Conservation (phyloP, 116 monocot species). For the Zostera marina region DNA sequence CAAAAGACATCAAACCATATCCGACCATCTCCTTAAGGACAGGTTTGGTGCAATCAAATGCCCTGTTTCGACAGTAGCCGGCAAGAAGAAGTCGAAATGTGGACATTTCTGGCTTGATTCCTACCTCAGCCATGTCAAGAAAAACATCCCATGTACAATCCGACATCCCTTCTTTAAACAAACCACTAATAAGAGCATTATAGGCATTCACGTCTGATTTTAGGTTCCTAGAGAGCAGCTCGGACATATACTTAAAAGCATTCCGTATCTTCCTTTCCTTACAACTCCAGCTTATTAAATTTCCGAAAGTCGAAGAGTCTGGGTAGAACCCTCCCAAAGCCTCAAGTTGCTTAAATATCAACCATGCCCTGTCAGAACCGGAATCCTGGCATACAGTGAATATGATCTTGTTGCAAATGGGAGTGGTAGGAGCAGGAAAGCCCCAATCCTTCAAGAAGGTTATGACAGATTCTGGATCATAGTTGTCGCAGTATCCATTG, state of each 20-base stretch:
- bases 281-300: conserved; percentile 68
- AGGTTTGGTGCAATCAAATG: conserved; percentile 44
- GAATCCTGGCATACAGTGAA: conserved; percentile 35
- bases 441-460: conserved; percentile 60
- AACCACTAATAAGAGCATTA: conserved; percentile 62
- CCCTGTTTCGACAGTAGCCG: conserved; percentile 58
- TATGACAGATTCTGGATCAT: conserved; percentile 48
- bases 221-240: conserved; percentile 37
- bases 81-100: conserved; percentile 74
- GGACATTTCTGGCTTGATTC: conserved; percentile 18
- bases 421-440: conserved; percentile 20
- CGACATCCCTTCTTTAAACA: conserved; percentile 48
- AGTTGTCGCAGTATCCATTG: conserved; percentile 44
- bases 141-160: conserved; percentile 38
- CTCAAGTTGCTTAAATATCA: conserved; percentile 38
- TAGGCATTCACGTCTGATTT: conserved; percentile 36
- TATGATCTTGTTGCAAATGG: conserved; percentile 43
- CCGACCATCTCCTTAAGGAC: conserved; percentile 33
- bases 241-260: conserved; percentile 61
- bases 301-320: conserved; percentile 49
- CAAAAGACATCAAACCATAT: conserved; percentile 15
- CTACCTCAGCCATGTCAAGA: conserved; percentile 54
- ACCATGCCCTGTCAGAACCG: conserved; percentile 39
- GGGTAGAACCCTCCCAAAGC: conserved; percentile 39
- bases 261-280: conserved; percentile 38